Evolutionary conservation across 2,329 filamentous ascomycete genomes (phyloP), one percentile per base, ranked within the genome.

Genomic region (Pseudogymnoascus sp.): DNA sequence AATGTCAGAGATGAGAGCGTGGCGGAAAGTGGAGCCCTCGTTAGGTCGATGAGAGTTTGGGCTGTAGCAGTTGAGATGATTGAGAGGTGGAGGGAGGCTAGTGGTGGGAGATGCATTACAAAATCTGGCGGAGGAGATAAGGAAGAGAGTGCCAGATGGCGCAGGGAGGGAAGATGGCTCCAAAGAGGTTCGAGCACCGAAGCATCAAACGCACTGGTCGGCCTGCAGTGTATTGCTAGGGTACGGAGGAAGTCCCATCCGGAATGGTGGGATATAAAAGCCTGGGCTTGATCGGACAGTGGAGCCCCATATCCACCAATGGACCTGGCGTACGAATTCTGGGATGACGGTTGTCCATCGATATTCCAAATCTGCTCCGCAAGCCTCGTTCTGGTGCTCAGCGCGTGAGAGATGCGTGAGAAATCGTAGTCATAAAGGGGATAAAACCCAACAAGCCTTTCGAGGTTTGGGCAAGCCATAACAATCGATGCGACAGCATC

Each of bases 381-480:
- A 11, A 88, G 75, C 11, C 81, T 79, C 24, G 69, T 72, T 26
- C 86, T 76, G 0, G 84, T 85, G 6, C 83, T 83, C 16, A 88
- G 71, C 0, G 85, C 84, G 65, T 88, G 81, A 63, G 83, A 80
- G 8, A 86, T 75, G 56, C 80, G 79, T 70, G 78, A 81, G 68
- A 82, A 86, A 1, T 78, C 77, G 72, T 86, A 82, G 62, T 81
- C 76, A 69, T 86, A 86, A 3, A 74, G 72, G 2, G 80, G 78
- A 62, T 82, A 78, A 40, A 82, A 81, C 0, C 85, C 84, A 10
- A 79, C 74, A 6, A 88, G 74, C 60, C 79, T 77, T 73, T 88
- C 85, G 10, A 88, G 75, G 66, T 87, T 87, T 2, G 85, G 85
- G 63, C 85, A 88, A 0, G 83, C 81, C 84, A 86, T 86, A 64